phyloP scores from a whole-genome alignment of 352 stramenopile genomes.

The Phytophthora pini region DNA sequence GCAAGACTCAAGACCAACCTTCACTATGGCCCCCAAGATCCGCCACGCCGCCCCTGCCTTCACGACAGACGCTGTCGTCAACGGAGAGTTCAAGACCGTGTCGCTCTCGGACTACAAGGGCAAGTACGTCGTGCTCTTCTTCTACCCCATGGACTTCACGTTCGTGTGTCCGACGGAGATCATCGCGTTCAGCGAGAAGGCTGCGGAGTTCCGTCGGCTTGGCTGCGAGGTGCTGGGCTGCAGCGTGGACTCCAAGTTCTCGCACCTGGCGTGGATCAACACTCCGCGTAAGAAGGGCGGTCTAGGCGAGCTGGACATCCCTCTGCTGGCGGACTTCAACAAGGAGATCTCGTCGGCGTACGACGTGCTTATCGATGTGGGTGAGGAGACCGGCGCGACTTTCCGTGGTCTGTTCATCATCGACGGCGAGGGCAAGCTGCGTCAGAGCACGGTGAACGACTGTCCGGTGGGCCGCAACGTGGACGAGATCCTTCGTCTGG shows the following conservation, averaged over 20 bases:
- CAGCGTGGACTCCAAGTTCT: conserved; percentile 89
- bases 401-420: conserved; percentile 93
- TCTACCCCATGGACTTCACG: conserved; percentile 92
- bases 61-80: conserved; percentile 75
- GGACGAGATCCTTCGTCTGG: conserved; percentile 89
- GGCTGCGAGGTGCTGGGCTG: conserved; percentile 74
- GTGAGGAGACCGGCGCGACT: conserved; percentile 66
- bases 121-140: conserved; percentile 93
- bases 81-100: conserved; percentile 86
- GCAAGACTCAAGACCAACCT: conserved; percentile 3
- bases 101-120: conserved; percentile 85
- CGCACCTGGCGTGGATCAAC: conserved; percentile 90
- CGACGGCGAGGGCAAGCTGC: conserved; percentile 77
- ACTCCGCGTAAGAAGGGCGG: conserved; percentile 88
- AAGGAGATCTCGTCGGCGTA: conserved; percentile 84
- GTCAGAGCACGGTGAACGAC: conserved; percentile 91
- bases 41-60: conserved; percentile 72
- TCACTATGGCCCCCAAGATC: conserved; percentile 64
- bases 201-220: conserved; percentile 75
- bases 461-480: conserved; percentile 87
- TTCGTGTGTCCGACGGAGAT: conserved; percentile 93
- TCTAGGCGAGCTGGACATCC: conserved; percentile 91
- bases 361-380: conserved; percentile 78
- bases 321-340: conserved; percentile 87
- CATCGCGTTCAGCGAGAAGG: conserved; percentile 84